phyloP scores from a whole-genome alignment of 805 yeast species.

The Metschnikowia matae region DNA sequence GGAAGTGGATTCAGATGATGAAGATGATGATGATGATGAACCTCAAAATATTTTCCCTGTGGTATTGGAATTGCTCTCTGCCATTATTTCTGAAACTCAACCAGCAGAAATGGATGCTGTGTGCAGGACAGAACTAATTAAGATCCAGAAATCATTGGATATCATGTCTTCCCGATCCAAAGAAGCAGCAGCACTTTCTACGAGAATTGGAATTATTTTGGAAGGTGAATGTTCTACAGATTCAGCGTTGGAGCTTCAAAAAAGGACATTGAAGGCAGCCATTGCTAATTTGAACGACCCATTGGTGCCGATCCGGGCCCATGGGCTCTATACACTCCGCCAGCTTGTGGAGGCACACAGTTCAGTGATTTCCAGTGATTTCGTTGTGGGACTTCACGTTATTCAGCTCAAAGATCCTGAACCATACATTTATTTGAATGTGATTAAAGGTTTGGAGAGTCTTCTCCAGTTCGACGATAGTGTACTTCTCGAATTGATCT shows the following conservation, averaged over 20 bases:
- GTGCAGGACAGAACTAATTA: conserved; percentile 24
- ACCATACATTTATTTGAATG: conserved; percentile 82
- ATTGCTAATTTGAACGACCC: conserved; percentile 69
- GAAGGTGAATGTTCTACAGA: conserved; percentile 23
- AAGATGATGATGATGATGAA: conserved; percentile 24
- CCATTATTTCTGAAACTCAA: conserved; percentile 30
- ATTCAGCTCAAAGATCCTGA: conserved; percentile 70
- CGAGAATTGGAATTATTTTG: conserved; percentile 27
- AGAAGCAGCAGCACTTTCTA: conserved; percentile 21
- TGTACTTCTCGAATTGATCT: conserved; percentile 35
- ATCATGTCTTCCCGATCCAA: conserved; percentile 7
- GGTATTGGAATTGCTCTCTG: conserved; percentile 35
- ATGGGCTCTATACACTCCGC: conserved; percentile 68
- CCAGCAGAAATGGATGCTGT: conserved; percentile 24
- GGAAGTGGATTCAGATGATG: conserved; percentile 20
- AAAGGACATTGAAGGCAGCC: conserved; percentile 51
- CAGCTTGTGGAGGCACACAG: conserved; percentile 49
- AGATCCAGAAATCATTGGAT: conserved; percentile 23
- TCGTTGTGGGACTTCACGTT: conserved; percentile 59
- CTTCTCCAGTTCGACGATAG: conserved; percentile 44
- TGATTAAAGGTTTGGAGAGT: conserved; percentile 70
- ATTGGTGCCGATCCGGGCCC: conserved; percentile 78
- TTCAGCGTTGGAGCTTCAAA: conserved; percentile 30
- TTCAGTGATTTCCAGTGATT: conserved; percentile 46
- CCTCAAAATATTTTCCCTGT: conserved; percentile 22